phyloP scores from a whole-genome alignment of 768 basidiomycete genomes.

The Naganishia randhawae region DNA sequence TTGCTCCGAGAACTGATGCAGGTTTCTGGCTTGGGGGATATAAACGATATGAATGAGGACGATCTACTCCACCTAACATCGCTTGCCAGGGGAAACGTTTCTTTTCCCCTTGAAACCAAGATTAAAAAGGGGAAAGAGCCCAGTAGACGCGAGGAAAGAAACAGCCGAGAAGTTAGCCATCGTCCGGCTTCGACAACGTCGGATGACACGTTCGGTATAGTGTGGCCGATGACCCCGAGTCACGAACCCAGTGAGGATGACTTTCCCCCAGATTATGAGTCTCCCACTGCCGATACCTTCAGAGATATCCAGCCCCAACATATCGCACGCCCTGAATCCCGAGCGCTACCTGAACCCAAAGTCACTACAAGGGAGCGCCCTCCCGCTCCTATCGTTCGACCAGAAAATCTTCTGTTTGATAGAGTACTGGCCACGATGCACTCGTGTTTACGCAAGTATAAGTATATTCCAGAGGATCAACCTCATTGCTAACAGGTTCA shows the following conservation, averaged over 20 bases:
- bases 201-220: background rate
- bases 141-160: background rate
- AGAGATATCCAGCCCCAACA: background rate
- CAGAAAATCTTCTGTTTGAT: background rate
- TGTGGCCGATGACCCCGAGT: background rate
- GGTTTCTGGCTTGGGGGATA: background rate
- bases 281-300: slow-evolving; percentile 1
- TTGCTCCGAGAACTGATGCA: background rate
- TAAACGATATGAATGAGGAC: background rate
- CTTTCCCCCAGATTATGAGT: slow-evolving; percentile 1
- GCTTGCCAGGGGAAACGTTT: background rate
- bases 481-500: background rate
- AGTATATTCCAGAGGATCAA: too few species aligned
- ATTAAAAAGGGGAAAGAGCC: background rate
- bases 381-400: background rate
- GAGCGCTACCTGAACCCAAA: background rate
- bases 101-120: background rate
- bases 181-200: background rate
- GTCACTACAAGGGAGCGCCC: background rate
- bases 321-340: background rate
- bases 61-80: background rate
- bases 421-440: background rate
- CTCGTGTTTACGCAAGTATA: background rate
- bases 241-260: slow-evolving; percentile 4
- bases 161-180: background rate